Evolutionary conservation across 202 grass and related monocot species (phyloP), one percentile per base, ranked within the genome.

Genomic region (Carex arenaria): DNA sequence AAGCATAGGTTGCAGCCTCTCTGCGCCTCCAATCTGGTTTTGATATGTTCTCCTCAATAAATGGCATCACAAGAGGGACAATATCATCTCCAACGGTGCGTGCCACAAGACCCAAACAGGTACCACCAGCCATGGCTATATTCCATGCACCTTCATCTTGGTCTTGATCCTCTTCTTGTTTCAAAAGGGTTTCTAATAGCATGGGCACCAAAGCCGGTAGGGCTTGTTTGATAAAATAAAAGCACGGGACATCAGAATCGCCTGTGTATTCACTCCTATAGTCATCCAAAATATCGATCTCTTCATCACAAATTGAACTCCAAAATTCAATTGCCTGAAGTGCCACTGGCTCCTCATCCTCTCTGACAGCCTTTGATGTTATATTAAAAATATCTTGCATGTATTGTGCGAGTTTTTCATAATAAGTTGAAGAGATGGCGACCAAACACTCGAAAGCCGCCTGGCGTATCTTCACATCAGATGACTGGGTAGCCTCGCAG

Each of bases 141-240:
- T 97, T 97, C 94, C 94, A 97, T 79, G 87, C 91, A 81, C 91
- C 94, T 87, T 97, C 94, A 91, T 97, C 94, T 80, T 93, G 89
- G 55, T 97, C 94, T 79, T 97, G 91, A 79, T 97, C 94, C 64
- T 97, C 94, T 85, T 97, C 94, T 88, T 97, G 94, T 83, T 97
- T 97, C 30, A 97, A 88, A n/a, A 97, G 94, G 51, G 94, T 97
- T 67, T 93, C 94, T 67, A 97, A 72, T 81, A 97, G 72, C 89
- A 97, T 87, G 3, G 91, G 94, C 69, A 97, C 94, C 45, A 97
- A 90, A 61, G 91, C 94, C 78, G 89, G 87, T 77, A 97, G 87
- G 23, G 94, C 94, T 69, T 93, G 91, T 85, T 97, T 97, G 80
- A 93, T 97, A 78, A 97, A 93, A 87, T 97, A 97, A 79, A 88